These are phyloP conservation scores for Kodamaea hsintzibuensis DNA, from an alignment of 805 yeast species.

Conservation along the genomic window DNA sequence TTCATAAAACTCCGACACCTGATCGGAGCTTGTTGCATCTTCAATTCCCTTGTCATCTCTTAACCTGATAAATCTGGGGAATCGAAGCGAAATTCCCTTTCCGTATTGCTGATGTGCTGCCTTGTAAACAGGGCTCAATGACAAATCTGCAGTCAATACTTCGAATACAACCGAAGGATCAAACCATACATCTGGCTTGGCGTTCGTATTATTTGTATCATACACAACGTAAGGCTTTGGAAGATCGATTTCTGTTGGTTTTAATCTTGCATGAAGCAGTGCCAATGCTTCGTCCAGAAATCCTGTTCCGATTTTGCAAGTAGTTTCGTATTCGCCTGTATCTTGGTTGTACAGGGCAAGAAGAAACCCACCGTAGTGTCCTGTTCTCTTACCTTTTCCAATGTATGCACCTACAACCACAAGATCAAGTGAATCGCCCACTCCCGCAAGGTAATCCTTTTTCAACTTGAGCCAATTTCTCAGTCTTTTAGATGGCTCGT, in stretches of 20 bases:
- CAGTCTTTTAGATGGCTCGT: constrained; percentile 94
- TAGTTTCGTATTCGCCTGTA: constrained; percentile 89
- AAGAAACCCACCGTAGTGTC: constrained; percentile 91
- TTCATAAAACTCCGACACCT: constrained; percentile 80
- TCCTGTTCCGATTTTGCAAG: constrained; percentile 97
- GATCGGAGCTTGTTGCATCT: constrained; percentile 84
- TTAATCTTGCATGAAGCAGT: constrained; percentile 56
- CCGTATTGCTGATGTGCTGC: constrained; percentile 76
- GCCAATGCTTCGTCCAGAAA: constrained; percentile 83
- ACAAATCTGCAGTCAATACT: constrained; percentile 87
- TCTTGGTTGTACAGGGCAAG: constrained; percentile 90
- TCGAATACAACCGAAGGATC: constrained; percentile 85
- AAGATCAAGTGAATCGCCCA: constrained; percentile 92
- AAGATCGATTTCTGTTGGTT: constrained; percentile 62
- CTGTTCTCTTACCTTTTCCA: constrained; percentile 94
- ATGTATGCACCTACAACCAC: constrained; percentile 93
- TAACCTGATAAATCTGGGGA: constrained; percentile 80
- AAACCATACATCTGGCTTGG: constrained; percentile 92
- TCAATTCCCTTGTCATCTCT: constrained; percentile 86
- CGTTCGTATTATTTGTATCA: constrained; percentile 59
- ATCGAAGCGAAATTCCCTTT: constrained; percentile 82
- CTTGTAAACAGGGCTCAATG: constrained; percentile 84
- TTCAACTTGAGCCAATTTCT: constrained; percentile 94
- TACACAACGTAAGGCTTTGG: constrained; percentile 70
- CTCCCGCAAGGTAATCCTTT: constrained; percentile 92